Base-by-base conservation (phyloP, 805 yeast species). In the Pichia sporocuriosa region DNA sequence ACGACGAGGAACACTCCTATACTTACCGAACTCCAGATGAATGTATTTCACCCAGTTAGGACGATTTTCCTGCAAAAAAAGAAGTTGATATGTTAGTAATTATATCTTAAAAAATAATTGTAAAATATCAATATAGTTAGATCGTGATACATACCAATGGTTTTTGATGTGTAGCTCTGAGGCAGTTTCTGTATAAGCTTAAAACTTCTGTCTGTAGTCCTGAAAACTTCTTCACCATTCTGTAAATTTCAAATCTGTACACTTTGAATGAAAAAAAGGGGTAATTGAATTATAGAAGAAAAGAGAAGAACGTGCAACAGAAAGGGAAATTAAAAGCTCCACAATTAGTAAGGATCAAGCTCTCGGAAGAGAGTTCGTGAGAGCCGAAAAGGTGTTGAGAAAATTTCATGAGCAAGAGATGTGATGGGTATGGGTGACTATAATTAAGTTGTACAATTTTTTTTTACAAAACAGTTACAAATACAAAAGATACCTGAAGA, bases 1-100 rank as follows among this genome's bases (percentile, higher is more conserved):
- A 51, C 84, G 81, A 58, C 83, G 80, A 28, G 83, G 77, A 10
- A 89, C 62, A 24, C 58, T 52, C 37, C 68, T 64, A 57, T 79
- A 68, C 51, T 77, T 77, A 13, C 55, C 64, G 58, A 89, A 90
- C 56, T 86, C 90, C n/a, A 46, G 37, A 48, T 62, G 68, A 7
- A 63, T 51, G 33, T 54, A 64, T 11, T 35, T 41, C 6, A 52
- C 35, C 69, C 69, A 65, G 42, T 64, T 57, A 4, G 40, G 32
- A 26, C 60, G 51, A 25, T 55, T 57, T 20, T 60, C 60, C 63
- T 61, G 25, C 19, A 21, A 16, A 20, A 25, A 13, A 11, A 22
- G n/a, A 7, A 32, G 13, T 4, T 6, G 9, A 2, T 4, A 30
- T 38, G 42, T 38, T 38, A 38, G 42, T 38, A 35, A 21, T 10